Evolutionary conservation across 345 rosid species (phyloP), one percentile per base, ranked within the genome.

Genomic region (Dimocarpus longan): DNA sequence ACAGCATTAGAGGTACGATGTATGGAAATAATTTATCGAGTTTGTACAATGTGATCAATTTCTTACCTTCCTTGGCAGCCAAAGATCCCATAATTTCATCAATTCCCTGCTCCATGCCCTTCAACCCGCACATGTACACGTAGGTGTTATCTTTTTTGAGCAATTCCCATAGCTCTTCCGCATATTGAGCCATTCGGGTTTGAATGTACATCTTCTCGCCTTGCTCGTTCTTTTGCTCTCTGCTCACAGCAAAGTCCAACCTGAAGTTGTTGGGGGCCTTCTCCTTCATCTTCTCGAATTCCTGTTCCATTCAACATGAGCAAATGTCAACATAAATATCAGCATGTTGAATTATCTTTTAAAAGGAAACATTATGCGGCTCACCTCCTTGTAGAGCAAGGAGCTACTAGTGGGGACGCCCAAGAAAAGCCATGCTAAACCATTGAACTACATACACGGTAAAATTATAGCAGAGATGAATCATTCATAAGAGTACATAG

Each of bases 371-470:
- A 15, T 64, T 12, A 10, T 70, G 10, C 57, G 62, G 69, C 86
- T 80, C 79, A 89, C 99, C 94, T 94, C 99, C 86, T 90, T 89
- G 86, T 94, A 96, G 6, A 94, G 89, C 87, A 96, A 77, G 21
- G 98, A 89, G 82, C 95, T 93, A 78, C 95, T 82, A 52, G 97
- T 96, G 13, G 98, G 93, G 56, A 94, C 94, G 78, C 99, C 99
- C 87, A 93, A 82, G 94, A 96, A 91, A 73, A 85, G 97, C 99
- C 99, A 96, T 12, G 98, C 99, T 90, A 94, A 83, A 44, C 99
- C 97, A 66, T 92, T 93, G 90, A 93, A 88, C 98, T 91, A 63
- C n/a, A n/a, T n/a, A n/a, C 74, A 85, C n/a, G 63, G 42, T 46
- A 81, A 39, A 46, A 52, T 65, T 73, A 44, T 8, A 76, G 56